Evolutionary conservation across 805 yeast genomes (phyloP).

Genomic region (Diddensiella caesifluorescens): DNA sequence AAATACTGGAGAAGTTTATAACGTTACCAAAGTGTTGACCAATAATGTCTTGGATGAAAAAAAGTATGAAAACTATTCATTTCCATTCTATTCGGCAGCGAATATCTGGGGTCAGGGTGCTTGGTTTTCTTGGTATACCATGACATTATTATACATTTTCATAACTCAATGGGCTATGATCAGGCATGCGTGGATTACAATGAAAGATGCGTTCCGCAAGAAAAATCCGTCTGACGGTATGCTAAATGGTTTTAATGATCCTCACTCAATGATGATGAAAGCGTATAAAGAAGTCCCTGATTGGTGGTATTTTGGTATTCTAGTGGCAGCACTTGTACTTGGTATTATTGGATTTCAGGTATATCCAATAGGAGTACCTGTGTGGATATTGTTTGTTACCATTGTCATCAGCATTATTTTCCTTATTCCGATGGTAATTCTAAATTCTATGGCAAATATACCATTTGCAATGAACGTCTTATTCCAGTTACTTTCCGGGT

Average conservation of each 20-base stretch:
- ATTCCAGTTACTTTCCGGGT: conserved; percentile 60
- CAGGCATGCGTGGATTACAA: conserved; percentile 12
- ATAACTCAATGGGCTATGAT: conserved; percentile 39
- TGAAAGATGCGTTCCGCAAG: conserved; percentile 11
- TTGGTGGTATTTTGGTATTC: conserved; percentile 58
- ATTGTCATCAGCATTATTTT: conserved; percentile 49
- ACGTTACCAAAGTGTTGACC: conserved; percentile 40
- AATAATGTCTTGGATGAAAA: conserved; percentile 38
- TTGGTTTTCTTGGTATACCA: conserved; percentile 46
- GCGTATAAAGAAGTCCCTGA: conserved; percentile 67
- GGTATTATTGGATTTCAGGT: conserved; percentile 39
- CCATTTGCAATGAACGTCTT: conserved; percentile 57
- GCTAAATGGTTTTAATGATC: conserved; percentile 28
- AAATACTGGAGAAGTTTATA: conserved; percentile 41
- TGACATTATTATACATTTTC: conserved; percentile 44
- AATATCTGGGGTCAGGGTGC: conserved; percentile 49
- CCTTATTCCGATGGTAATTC: conserved; percentile 54
- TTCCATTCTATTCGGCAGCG: conserved; percentile 54
- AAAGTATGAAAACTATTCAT: conserved; percentile 45
- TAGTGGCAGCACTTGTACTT: conserved; percentile 40
- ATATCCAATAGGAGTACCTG: conserved; percentile 40
- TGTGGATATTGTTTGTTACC: conserved; percentile 58
- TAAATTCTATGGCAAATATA: conserved; percentile 55
- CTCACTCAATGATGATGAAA: conserved; percentile 37
- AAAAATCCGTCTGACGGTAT: conserved; percentile 21